A percentile compares a stretch with the other conserved stretches of the same genome.
phyloP scores from a whole-genome alignment of 371 early-diverging fungal genomes.

The Saksenaea oblongispora region DNA sequence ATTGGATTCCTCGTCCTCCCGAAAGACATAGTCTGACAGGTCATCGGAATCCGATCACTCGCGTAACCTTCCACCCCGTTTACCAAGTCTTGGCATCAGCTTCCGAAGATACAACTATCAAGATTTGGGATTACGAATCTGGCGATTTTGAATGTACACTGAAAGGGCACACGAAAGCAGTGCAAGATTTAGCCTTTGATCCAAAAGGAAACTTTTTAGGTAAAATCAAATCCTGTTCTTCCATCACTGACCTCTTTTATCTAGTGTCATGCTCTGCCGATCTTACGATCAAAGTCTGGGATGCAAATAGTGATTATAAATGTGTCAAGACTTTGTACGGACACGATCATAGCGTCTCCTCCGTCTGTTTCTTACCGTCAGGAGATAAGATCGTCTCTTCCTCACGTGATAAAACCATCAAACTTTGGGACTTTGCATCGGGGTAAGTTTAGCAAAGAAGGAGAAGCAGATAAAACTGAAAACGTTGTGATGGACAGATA shows the following conservation, averaged over 20 bases:
- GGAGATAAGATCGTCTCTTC: constrained; percentile 82
- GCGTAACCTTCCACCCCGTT: constrained; percentile 87
- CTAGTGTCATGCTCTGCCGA: constrained; percentile 88
- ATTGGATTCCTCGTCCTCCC: constrained; percentile 87
- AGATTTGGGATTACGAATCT: constrained; percentile 90
- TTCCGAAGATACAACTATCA: constrained; percentile 89
- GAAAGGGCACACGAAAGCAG: constrained; percentile 93
- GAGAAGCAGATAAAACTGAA: not conserved
- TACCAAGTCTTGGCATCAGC: constrained; percentile 84
- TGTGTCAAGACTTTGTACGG: constrained; percentile 86
- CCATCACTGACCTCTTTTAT: not conserved
- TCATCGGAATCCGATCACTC: constrained; percentile 82
- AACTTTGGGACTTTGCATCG: constrained; percentile 85
- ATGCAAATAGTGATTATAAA: constrained; percentile 80
- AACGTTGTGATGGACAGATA: constrained; percentile 48
- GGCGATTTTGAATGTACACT: constrained; percentile 89
- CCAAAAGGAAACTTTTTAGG: constrained; percentile 76
- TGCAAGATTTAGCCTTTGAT: constrained; percentile 83
- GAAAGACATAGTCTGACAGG: constrained; percentile 71
- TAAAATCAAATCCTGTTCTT: constrained; percentile 20
- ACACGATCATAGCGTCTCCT: constrained; percentile 91
- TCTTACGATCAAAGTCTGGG: constrained; percentile 90
- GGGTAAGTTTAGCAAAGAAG: constrained; percentile 50
- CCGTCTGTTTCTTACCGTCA: constrained; percentile 73
- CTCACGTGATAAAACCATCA: constrained; percentile 87